phyloP scores from a whole-genome alignment of 1,139 yeast species.

The Scheffersomyces segobiensis region DNA sequence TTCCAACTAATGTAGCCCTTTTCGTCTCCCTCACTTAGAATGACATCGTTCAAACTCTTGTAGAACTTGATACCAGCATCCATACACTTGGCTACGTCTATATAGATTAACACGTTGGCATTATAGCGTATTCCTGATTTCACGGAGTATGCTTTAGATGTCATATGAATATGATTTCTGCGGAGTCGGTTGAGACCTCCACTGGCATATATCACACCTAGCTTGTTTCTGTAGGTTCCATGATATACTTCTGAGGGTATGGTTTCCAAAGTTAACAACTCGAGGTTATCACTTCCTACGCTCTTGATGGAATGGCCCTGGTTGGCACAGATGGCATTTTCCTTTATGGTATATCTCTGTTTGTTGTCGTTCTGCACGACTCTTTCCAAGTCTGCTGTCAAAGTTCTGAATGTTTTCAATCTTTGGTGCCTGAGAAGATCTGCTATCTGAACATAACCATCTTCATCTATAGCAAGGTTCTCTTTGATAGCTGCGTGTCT shows the following conservation, averaged over 20 bases:
- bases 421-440: slow-evolving; percentile 59
- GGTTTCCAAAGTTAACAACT: slow-evolving; percentile 27
- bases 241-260: slow-evolving; percentile 55
- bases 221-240: slow-evolving; percentile 67
- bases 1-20: slow-evolving; percentile 52
- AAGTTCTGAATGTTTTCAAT: slow-evolving; percentile 55
- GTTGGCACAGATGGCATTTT: slow-evolving; percentile 66
- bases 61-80: slow-evolving; percentile 54
- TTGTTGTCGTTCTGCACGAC: slow-evolving; percentile 71
- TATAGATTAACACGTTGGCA: slow-evolving; percentile 60
- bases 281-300: slow-evolving; percentile 45
- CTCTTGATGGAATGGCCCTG: slow-evolving; percentile 82
- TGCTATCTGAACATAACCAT: slow-evolving; percentile 63
- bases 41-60: slow-evolving; percentile 72
- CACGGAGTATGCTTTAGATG: slow-evolving; percentile 31
- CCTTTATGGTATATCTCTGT: slow-evolving; percentile 56
- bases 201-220: slow-evolving; percentile 47
- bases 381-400: slow-evolving; percentile 55
- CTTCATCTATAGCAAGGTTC: slow-evolving; percentile 57
- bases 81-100: slow-evolving; percentile 54
- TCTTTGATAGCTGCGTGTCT: slow-evolving; percentile 86
- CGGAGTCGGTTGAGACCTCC: slow-evolving; percentile 70
- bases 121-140: slow-evolving; percentile 73
- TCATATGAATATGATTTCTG: slow-evolving; percentile 82
- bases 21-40: slow-evolving; percentile 62